Percentiles rank a stretch among this genome's conserved stretches.
phyloP scores from a whole-genome alignment of 2,329 filamentous ascomycete species.

The Fusarium fracticaudum region DNA sequence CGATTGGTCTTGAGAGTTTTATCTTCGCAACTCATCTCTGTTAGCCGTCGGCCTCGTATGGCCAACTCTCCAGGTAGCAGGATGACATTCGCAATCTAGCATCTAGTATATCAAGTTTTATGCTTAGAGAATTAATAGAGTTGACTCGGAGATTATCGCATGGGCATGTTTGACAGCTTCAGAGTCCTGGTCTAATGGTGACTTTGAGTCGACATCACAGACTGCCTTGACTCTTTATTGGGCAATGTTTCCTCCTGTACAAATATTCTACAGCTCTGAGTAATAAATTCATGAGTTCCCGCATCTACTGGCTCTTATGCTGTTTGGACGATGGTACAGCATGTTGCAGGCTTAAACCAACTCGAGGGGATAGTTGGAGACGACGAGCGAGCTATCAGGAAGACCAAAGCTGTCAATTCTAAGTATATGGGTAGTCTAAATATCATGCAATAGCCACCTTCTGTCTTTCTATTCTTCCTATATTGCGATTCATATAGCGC shows the following conservation, averaged over 20 bases:
- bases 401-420: background rate
- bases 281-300: background rate
- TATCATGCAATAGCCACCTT: background rate
- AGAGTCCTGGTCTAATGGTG: background rate
- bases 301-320: background rate
- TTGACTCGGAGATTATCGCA: too few species aligned
- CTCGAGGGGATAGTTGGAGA: background rate
- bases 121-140: background rate
- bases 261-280: background rate
- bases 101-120: background rate
- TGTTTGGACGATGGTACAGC: background rate
- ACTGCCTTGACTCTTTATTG: background rate
- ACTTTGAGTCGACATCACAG: too few species aligned
- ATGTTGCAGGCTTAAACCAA: background rate
- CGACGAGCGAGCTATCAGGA: background rate
- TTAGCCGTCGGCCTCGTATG: background rate
- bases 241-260: background rate
- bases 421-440: background rate
- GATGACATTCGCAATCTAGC: background rate
- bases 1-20: background rate
- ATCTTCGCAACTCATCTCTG: background rate
- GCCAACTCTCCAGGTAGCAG: background rate
- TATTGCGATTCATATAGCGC: background rate
- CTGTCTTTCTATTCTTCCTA: background rate
- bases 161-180: background rate